Percentiles rank a stretch among this genome's conserved stretches.
Evolutionary conservation across 495 filamentous ascomycete genomes (phyloP).

Genomic region (Penicillium antarcticum): DNA sequence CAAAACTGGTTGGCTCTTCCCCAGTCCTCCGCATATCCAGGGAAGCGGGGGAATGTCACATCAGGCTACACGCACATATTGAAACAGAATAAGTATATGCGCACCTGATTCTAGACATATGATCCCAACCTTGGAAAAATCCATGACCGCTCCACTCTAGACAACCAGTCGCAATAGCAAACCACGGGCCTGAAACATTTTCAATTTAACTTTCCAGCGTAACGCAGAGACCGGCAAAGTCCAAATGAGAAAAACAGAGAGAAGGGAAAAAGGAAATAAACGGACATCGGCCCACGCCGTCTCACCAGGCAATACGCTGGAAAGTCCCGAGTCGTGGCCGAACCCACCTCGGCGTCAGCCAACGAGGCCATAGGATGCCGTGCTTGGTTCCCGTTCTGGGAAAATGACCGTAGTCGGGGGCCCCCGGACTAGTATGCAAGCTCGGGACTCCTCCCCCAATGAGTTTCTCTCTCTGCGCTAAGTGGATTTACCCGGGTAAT

Average conservation of each 20-base stretch:
- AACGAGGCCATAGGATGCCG: slow-evolving; percentile 11
- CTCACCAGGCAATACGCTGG: neutral
- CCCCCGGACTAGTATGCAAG: slow-evolving; percentile 19
- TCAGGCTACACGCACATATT: neutral
- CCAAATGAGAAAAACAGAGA: neutral
- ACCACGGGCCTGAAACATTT: neutral
- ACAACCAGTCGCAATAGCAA: neutral
- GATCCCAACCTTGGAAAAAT: neutral
- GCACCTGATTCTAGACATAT: too few species aligned
- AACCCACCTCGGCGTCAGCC: slow-evolving; percentile 21
- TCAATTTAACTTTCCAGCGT: neutral
- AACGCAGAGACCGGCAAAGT: neutral
- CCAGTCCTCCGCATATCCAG: slow-evolving; percentile 5
- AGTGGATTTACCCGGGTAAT: slow-evolving; percentile 1
- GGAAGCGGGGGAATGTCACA: slow-evolving; percentile 5
- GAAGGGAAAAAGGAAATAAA: neutral
- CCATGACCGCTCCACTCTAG: neutral
- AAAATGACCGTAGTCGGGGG: slow-evolving; percentile 20
- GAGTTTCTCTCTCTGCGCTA: neutral
- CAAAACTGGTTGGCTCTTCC: slow-evolving; percentile 1
- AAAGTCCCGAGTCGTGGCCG: slow-evolving; percentile 5
- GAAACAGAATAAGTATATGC: too few species aligned
- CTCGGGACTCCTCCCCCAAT: slow-evolving; percentile 1
- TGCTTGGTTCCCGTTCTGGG: slow-evolving; percentile 16
- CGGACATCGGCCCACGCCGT: neutral